Evolutionary conservation across 2,329 filamentous ascomycete genomes (phyloP).

Genomic region (Kalmusia sp.): DNA sequence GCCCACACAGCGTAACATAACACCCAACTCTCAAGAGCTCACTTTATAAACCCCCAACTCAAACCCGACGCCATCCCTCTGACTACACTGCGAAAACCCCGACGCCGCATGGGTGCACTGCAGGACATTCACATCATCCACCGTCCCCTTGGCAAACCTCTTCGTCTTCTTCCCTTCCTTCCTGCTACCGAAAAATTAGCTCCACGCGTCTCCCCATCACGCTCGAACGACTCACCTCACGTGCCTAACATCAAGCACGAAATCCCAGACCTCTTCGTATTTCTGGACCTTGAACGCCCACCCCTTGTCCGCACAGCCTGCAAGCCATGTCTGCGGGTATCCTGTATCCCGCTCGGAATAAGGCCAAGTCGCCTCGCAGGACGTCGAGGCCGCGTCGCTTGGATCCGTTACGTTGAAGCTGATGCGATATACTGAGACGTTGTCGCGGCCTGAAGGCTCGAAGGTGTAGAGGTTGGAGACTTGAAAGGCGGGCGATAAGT

Average conservation of each 20-base stretch:
- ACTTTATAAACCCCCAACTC: constrained; percentile 17
- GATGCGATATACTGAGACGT: constrained; percentile 13
- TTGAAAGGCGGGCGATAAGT: constrained; percentile 13
- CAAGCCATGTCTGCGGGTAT: constrained; percentile 8
- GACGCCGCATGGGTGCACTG: constrained; percentile 18
- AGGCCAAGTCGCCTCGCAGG: constrained; percentile 15
- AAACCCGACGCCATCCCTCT: constrained; percentile 16
- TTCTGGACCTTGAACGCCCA: constrained; percentile 21
- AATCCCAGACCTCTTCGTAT: constrained; percentile 15
- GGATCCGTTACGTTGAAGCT: constrained; percentile 21
- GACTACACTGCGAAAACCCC: constrained; percentile 19
- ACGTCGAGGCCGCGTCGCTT: constrained; percentile 9
- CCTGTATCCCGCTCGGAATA: constrained; percentile 12
- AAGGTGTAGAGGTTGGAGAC: constrained; percentile 22
- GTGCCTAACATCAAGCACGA: constrained; percentile 21
- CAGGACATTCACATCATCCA: constrained; percentile 10
- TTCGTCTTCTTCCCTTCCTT: constrained; percentile 12
- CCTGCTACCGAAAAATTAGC: constrained; percentile 5
- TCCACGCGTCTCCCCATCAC: background rate
- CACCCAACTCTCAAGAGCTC: no score
- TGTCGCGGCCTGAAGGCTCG: constrained; percentile 19
- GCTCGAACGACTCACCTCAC: constrained; percentile 6
- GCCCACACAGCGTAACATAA: no score
- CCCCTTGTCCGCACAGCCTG: constrained; percentile 11
- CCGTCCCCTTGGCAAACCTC: constrained; percentile 11